Conservation (phyloP, 768 basidiomycete species). For the Stropharia rugosoannulata region DNA sequence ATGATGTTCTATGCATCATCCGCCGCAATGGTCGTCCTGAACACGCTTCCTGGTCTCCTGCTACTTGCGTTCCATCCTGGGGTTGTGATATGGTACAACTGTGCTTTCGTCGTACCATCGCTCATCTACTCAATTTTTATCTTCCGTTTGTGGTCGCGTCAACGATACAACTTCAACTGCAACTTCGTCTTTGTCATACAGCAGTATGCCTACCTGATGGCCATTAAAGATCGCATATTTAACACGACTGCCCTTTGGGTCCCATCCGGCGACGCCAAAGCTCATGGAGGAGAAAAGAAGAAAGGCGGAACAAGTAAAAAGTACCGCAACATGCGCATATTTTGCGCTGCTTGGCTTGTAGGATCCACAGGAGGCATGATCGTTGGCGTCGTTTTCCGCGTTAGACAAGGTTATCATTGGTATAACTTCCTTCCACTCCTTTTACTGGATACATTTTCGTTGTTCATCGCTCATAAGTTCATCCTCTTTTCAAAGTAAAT, state of each 20-base stretch:
- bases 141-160: conserved; percentile 26
- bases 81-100: conserved; percentile 26
- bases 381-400: neutral
- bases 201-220: conserved; percentile 22
- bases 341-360: neutral
- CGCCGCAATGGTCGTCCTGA: conserved; percentile 22
- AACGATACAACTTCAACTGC: conserved; percentile 15
- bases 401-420: neutral
- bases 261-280: conserved; percentile 24
- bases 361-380: neutral
- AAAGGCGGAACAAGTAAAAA: conserved; percentile 1
- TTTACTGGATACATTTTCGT: neutral
- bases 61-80: conserved; percentile 20
- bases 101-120: conserved; percentile 24
- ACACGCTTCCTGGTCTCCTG: conserved; percentile 23
- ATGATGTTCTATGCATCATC: conserved; percentile 27
- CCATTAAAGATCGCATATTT: conserved; percentile 25
- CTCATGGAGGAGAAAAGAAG: neutral
- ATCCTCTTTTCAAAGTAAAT: neutral
- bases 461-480: neutral
- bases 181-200: neutral
- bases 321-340: neutral
- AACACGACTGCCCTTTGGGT: conserved; percentile 27
- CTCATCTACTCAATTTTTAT: conserved; percentile 24
- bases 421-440: neutral